Base-by-base conservation (phyloP, 805 yeast species). In the Pichia manshurica region DNA sequence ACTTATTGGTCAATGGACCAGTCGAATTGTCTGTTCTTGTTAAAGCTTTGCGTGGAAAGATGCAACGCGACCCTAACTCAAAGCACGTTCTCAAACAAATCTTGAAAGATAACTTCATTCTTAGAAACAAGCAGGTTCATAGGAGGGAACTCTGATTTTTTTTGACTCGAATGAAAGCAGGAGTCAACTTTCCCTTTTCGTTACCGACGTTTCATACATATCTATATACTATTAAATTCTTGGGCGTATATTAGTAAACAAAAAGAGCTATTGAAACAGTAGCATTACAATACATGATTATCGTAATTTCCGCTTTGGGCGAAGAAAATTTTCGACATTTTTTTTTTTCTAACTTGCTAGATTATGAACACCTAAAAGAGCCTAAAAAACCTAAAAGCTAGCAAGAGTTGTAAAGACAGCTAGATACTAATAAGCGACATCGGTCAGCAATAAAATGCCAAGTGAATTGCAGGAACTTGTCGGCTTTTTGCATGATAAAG, bases 401-500 rank as follows among this genome's bases (percentile, higher is more conserved):
- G n/a, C 15, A n/a, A n/a, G n/a, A n/a, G n/a, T n/a, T n/a, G n/a
- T n/a, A n/a, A n/a, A n/a, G n/a, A n/a, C n/a, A n/a, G n/a, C n/a
- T n/a, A n/a, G n/a, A n/a, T n/a, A n/a, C n/a, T n/a, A n/a, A n/a
- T n/a, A n/a, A n/a, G n/a, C n/a, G n/a, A n/a, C n/a, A n/a, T n/a
- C n/a, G n/a, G n/a, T n/a, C n/a, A n/a, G n/a, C n/a, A n/a, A 25
- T 25, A 25, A n/a, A 23, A 48, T 55, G 53, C 54, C 57, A 38
- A 49, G 46, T 32, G 54, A 55, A 45, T 36, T 55, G 23, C 48
- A 53, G 31, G 46, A 77, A 70, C 70, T 90, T 39, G 95, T 88
- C 20, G 79, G 74, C 42, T 89, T 90, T 61, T 71, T 90, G 51
- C 96, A 87, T 63, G 79, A 91, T 7, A 83, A 86, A 1, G 87